Evolutionary conservation across 2,329 filamentous ascomycete species (phyloP).

Genomic region (Penicillium sclerotiorum): DNA sequence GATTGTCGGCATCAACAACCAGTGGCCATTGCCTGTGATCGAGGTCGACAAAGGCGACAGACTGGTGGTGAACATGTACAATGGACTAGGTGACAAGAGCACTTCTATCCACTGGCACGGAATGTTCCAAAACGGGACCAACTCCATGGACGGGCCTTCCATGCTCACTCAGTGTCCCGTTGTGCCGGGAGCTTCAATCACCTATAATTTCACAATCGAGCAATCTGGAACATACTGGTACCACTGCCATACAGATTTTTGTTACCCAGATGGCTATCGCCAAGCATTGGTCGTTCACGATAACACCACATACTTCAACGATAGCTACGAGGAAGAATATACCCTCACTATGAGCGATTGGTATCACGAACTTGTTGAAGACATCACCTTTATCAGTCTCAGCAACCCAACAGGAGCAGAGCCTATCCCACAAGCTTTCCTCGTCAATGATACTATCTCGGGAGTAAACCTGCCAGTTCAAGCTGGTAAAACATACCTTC

Average conservation of each 20-base stretch:
- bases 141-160: slow-evolving; percentile 71
- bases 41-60: slow-evolving; percentile 74
- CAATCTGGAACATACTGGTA: slow-evolving; percentile 65
- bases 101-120: slow-evolving; percentile 77
- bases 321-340: slow-evolving; percentile 61
- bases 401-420: slow-evolving; percentile 63
- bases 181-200: slow-evolving; percentile 46
- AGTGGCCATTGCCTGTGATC: slow-evolving; percentile 74
- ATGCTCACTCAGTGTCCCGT: slow-evolving; percentile 64
- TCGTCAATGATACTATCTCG: slow-evolving; percentile 67
- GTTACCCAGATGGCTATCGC: slow-evolving; percentile 70
- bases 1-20: slow-evolving; percentile 71
- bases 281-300: slow-evolving; percentile 69
- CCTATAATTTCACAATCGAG: slow-evolving; percentile 68
- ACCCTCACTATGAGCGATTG: slow-evolving; percentile 72
- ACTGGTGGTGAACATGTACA: slow-evolving; percentile 69
- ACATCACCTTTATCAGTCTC: slow-evolving; percentile 51
- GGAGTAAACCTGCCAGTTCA: slow-evolving; percentile 61
- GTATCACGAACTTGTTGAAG: slow-evolving; percentile 66
- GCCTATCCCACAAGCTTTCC: slow-evolving; percentile 65
- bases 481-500: slow-evolving; percentile 71
- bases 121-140: slow-evolving; percentile 75
- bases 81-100: slow-evolving; percentile 64
- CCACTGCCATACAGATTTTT: slow-evolving; percentile 66
- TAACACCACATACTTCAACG: slow-evolving; percentile 51